phyloP scores from a whole-genome alignment of 2,329 filamentous ascomycete genomes.

The Diaporthe vexans region DNA sequence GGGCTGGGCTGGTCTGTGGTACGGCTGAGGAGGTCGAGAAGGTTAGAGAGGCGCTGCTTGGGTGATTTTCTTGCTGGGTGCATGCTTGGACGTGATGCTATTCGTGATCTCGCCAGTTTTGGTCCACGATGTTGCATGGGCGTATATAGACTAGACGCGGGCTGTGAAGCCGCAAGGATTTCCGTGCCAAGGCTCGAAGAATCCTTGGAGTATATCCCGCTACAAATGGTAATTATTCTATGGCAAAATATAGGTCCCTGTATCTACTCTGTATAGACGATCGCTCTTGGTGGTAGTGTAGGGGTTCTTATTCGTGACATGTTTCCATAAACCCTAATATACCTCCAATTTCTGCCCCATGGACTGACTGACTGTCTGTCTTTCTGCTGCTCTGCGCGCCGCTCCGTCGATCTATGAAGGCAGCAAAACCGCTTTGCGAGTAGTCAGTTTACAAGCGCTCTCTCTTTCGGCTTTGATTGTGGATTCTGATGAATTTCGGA shows the following conservation, averaged over 20 bases:
- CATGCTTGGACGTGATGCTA: neutral
- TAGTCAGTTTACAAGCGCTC: neutral
- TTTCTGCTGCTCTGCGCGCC: neutral
- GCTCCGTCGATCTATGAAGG: neutral
- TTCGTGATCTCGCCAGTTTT: neutral
- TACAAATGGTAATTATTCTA: too few relatives aligned
- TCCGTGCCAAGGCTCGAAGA: neutral
- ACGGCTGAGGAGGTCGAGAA: conserved; percentile 62
- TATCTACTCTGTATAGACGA: too few relatives aligned
- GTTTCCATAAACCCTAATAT: too few relatives aligned
- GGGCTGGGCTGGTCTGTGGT: conserved; percentile 65
- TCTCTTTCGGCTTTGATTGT: neutral
- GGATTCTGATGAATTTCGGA: neutral
- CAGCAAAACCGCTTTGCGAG: too few relatives aligned
- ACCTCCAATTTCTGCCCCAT: neutral
- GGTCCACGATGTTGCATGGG: neutral
- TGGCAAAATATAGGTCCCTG: too few relatives aligned
- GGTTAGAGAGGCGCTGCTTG: conserved; percentile 47
- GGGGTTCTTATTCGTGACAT: too few relatives aligned
- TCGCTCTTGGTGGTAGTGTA: too few relatives aligned
- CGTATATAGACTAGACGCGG: too few relatives aligned
- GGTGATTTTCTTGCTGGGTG: neutral
- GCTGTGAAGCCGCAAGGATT: too few relatives aligned
- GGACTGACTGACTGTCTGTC: too few relatives aligned
- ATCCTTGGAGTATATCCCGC: neutral